Conservation (phyloP, 2,329 filamentous ascomycete species). For the Diplocarpon rosae region DNA sequence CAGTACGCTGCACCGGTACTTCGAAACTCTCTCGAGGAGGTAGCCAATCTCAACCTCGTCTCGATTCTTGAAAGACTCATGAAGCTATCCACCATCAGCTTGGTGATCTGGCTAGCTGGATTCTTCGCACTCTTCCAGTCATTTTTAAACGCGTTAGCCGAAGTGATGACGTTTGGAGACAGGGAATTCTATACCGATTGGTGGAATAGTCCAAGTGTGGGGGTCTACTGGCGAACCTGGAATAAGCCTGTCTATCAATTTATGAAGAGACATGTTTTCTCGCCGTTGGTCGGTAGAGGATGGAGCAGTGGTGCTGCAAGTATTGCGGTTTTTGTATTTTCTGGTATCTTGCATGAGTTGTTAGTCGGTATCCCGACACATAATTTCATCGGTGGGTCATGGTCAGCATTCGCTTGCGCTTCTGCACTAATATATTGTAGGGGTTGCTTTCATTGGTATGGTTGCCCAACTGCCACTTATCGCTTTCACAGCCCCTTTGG, state of each 20-base stretch:
- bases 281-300: constrained; percentile 74
- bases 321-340: constrained; percentile 75
- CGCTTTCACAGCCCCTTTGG: constrained; percentile 63
- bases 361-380: constrained; percentile 91
- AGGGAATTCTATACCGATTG: constrained; percentile 93
- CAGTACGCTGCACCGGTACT: constrained; percentile 90
- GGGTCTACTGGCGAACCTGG: constrained; percentile 90
- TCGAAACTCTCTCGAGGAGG: constrained; percentile 80
- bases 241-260: constrained; percentile 97
- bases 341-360: constrained; percentile 81
- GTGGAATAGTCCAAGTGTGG: constrained; percentile 89
- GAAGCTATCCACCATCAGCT: constrained; percentile 89
- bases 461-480: constrained; percentile 86
- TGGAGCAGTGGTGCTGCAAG: constrained; percentile 63
- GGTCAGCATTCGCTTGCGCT: background rate
- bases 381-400: constrained; percentile 65
- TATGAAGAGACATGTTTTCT: constrained; percentile 90
- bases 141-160: constrained; percentile 80
- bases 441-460: constrained; percentile 92
- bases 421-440: constrained; percentile 31
- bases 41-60: constrained; percentile 66
- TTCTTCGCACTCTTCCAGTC: constrained; percentile 97
- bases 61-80: constrained; percentile 82
- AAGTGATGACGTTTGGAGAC: constrained; percentile 83
- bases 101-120: constrained; percentile 93